Base-by-base conservation (phyloP, 768 basidiomycete genomes). In the Solioccasus polychromus region DNA sequence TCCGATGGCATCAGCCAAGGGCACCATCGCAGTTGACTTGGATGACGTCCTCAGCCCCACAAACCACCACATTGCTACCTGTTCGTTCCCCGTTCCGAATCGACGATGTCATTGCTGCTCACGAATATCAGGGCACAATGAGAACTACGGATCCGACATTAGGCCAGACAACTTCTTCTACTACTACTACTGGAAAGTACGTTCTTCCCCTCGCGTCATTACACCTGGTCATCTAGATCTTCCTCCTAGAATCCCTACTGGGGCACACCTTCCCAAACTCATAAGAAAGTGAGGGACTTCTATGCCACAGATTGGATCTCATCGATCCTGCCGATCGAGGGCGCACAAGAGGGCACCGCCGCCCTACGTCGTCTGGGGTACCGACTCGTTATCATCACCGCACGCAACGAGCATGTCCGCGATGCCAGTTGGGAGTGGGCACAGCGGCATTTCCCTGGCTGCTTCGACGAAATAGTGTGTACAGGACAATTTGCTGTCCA, bases 101-200 rank as follows among this genome's bases (percentile, higher is more conserved):
- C 29, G 18, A 5, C 29, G 39, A n/a, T 15, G 9, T 7, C 35
- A 34, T 31, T 25, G 40, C 30, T 42, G 44, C 9, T 39, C 26
- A 42, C 34, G 18, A 31, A 45, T 25, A 49, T 5, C 46, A 87
- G 85, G 85, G 84, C 85, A 87, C 53, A 87, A 87, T 48, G 71
- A 73, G 19, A 59, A 58, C 8, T 80, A 77, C 55, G 78, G 77
- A 12, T 79, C 82, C 4, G 31, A 48, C 20, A 81, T 88, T 71
- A 68, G 68, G 25, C 42, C 78, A 35, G 66, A 73, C n/a, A 53
- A 75, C 41, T 85, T 85, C 59, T 79, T 80, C 53, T 88, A 87
- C 58, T 85, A 85, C 53, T 85, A 83, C 61, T 86, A 83, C 58
- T 87, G 85, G 85, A 85, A 83, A 73, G 85, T 77, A 40, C 39